phyloP scores from a whole-genome alignment of 106 monocot genomes.

The Dioscorea dumetorum region DNA sequence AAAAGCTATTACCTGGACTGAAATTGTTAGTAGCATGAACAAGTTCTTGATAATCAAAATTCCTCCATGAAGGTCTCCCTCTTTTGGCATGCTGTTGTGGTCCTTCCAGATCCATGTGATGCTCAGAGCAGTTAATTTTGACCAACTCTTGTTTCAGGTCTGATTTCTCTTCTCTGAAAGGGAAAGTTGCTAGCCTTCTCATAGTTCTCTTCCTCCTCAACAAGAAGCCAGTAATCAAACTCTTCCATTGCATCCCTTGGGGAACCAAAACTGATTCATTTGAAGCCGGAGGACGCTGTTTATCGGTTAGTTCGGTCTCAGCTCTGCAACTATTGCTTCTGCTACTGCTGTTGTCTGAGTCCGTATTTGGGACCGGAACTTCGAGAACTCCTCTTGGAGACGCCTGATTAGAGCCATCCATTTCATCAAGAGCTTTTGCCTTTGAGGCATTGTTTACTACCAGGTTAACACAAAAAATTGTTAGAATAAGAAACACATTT shows the following conservation, averaged over 20 bases:
- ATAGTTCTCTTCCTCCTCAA: slow-evolving; percentile 47
- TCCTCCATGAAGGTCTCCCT: slow-evolving; percentile 82
- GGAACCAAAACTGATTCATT: slow-evolving; percentile 12
- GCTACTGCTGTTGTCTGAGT: slow-evolving; percentile 36
- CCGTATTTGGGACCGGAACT: slow-evolving; percentile 10
- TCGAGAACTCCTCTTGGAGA: slow-evolving; percentile 52
- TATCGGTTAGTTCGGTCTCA: slow-evolving; percentile 14
- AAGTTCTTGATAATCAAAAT: slow-evolving; percentile 70
- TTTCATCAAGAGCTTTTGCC: background rate
- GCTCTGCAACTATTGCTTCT: slow-evolving; percentile 17
- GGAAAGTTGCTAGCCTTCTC: slow-evolving; percentile 46
- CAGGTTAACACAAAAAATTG: too few species aligned
- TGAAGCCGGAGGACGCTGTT: background rate
- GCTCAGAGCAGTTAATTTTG: slow-evolving; percentile 12
- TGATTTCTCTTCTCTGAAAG: slow-evolving; percentile 11
- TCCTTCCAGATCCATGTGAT: slow-evolving; percentile 4
- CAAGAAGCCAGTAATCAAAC: slow-evolving; percentile 44
- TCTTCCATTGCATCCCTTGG: slow-evolving; percentile 51
- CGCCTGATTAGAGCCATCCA: slow-evolving; percentile 13
- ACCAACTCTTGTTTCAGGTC: slow-evolving; percentile 6
- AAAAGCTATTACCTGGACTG: slow-evolving; percentile 46
- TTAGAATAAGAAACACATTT: too few species aligned
- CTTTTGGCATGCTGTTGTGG: slow-evolving; percentile 20
- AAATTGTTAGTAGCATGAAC: slow-evolving; percentile 72
- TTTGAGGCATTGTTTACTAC: background rate